A percentile compares a stretch with the other conserved stretches of the same genome.
These are phyloP conservation scores for Trametes meyenii DNA, from an alignment of 768 basidiomycete species.

Conservation along the genomic window DNA sequence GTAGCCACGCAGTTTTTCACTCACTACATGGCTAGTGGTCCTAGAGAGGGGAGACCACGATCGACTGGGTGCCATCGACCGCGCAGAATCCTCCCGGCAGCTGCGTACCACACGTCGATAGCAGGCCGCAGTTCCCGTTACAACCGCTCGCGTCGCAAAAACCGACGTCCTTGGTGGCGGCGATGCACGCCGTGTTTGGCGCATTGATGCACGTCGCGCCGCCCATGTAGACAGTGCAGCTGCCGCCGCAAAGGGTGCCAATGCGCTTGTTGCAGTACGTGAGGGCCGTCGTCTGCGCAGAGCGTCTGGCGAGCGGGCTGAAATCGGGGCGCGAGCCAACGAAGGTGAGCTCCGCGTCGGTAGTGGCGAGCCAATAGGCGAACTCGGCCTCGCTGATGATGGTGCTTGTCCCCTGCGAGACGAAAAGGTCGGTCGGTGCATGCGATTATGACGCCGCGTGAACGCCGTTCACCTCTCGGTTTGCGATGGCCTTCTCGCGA, in stretches of 20 bases:
- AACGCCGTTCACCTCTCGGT: too few relatives aligned
- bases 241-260: constrained; percentile 34
- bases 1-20: too few relatives aligned
- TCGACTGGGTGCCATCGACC: constrained; percentile 36
- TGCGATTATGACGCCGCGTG: too few relatives aligned
- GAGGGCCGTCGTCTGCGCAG: constrained; percentile 30
- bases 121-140: constrained; percentile 31
- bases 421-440: too few relatives aligned
- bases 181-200: constrained; percentile 36
- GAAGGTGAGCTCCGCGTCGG: constrained; percentile 29
- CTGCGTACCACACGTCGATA: constrained; percentile 29
- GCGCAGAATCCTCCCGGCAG: constrained; percentile 35
- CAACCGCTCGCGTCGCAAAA: constrained; percentile 36
- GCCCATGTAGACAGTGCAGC: constrained; percentile 39
- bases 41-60: constrained; percentile 16
- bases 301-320: constrained; percentile 23
- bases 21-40: too few relatives aligned
- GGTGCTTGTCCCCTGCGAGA: background rate
- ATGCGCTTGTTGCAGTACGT: constrained; percentile 34
- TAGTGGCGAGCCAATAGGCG: constrained; percentile 23
- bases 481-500: too few relatives aligned
- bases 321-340: constrained; percentile 18
- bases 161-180: constrained; percentile 34
- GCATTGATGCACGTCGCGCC: constrained; percentile 33
- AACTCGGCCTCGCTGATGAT: constrained; percentile 17